These are phyloP conservation scores for Rosa multiflora DNA, from an alignment of 306 rosid species.

Conservation along the genomic window DNA sequence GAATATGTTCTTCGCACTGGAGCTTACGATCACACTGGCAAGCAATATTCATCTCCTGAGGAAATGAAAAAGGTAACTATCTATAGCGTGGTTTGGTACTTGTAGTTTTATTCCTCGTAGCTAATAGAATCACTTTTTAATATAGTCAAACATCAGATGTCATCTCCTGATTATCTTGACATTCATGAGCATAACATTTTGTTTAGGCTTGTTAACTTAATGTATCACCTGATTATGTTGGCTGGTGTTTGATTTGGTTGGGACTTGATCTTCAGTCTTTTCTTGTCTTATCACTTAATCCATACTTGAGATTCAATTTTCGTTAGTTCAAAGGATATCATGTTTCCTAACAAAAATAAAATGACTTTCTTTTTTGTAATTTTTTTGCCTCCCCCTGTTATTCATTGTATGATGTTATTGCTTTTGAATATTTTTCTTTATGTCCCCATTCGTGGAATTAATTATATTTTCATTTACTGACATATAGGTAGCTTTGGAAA, in stretches of 20 bases:
- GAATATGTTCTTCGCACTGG: constrained; percentile 96
- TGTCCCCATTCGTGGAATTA: neutral
- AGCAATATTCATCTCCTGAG: constrained; percentile 70
- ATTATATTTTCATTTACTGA: constrained; percentile 17
- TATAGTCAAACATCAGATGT: neutral
- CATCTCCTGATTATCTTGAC: neutral
- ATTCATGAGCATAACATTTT: neutral
- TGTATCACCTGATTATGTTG: neutral
- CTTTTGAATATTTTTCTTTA: neutral
- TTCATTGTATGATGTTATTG: neutral
- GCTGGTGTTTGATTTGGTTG: neutral
- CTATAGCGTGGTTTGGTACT: constrained; percentile 13
- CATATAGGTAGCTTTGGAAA: constrained; percentile 84
- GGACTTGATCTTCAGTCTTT: neutral
- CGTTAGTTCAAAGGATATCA: neutral
- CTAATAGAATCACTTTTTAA: neutral
- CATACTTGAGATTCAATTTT: neutral
- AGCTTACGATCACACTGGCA: constrained; percentile 91
- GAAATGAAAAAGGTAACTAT: constrained; percentile 77
- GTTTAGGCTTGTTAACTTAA: neutral
- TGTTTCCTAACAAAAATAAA: neutral
- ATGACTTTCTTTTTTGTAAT: neutral
- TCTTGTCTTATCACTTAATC: neutral
- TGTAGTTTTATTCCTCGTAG: neutral
- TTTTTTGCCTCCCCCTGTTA: neutral